These are phyloP conservation scores for Candida ponderosae DNA, from an alignment of 805 yeast genomes.

Conservation along the genomic window DNA sequence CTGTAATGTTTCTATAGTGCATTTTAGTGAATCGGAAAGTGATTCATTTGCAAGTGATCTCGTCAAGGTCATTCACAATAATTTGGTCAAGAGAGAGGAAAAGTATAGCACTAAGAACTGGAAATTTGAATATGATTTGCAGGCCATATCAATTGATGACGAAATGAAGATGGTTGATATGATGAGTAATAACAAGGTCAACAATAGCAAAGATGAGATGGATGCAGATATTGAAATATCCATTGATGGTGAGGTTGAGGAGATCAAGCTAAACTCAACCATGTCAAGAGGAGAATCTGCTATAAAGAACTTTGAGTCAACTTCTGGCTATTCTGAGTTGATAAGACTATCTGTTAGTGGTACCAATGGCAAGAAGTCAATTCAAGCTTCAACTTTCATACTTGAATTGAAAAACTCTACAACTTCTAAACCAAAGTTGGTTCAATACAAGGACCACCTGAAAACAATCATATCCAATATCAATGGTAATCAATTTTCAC, in stretches of 20 bases:
- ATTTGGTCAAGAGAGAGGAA: constrained; percentile 1
- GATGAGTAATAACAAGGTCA: too few relatives aligned
- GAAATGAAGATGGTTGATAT: too few relatives aligned
- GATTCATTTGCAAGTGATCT: not conserved
- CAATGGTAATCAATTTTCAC: too few relatives aligned
- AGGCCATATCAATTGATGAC: constrained; percentile 6
- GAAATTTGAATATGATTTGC: constrained; percentile 7
- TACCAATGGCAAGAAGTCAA: constrained; percentile 2
- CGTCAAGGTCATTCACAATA: not conserved
- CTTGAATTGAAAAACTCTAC: too few relatives aligned
- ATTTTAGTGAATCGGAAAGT: not conserved
- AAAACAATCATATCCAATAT: too few relatives aligned
- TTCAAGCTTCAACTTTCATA: not conserved
- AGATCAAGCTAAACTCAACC: too few relatives aligned
- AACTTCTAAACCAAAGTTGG: too few relatives aligned
- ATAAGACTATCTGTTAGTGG: constrained; percentile 7
- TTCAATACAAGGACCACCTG: too few relatives aligned
- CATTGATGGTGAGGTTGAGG: too few relatives aligned
- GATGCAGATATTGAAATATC: not conserved
- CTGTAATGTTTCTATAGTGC: constrained; percentile 2
- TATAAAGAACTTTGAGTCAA: too few relatives aligned
- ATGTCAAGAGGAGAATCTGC: too few relatives aligned
- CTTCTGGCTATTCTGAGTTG: not conserved
- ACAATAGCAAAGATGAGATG: constrained; percentile 1
- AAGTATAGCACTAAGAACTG: constrained; percentile 7